Evolutionary conservation across 345 rosid species (phyloP).

Genomic region (Brassica cretica): DNA sequence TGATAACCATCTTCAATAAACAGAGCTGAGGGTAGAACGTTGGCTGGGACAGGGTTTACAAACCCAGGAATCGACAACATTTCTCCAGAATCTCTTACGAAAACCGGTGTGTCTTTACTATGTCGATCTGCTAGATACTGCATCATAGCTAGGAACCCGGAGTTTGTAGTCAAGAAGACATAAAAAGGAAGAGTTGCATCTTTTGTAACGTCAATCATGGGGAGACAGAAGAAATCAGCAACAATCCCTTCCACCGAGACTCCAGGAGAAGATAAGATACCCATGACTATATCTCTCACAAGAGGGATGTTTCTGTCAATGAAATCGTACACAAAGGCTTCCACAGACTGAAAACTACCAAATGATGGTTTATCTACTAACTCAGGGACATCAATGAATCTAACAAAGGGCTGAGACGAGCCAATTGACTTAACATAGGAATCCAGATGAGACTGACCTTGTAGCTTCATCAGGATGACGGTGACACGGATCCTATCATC

Average conservation of each 20-base stretch:
- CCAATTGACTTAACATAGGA: slow-evolving; percentile 32
- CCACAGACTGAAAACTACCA: slow-evolving; percentile 24
- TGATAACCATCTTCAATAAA: slow-evolving; percentile 46
- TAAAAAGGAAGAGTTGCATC: slow-evolving; percentile 51
- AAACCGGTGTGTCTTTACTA: slow-evolving; percentile 27
- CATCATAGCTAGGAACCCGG: slow-evolving; percentile 48
- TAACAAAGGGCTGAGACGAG: slow-evolving; percentile 30
- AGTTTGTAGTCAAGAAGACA: slow-evolving; percentile 47
- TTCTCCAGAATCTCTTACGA: slow-evolving; percentile 28
- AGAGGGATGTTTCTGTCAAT: slow-evolving; percentile 28
- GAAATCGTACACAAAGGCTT: slow-evolving; percentile 19
- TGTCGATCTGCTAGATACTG: slow-evolving; percentile 41
- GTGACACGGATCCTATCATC: slow-evolving; percentile 47
- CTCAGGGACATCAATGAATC: slow-evolving; percentile 36
- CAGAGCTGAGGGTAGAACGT: slow-evolving; percentile 44
- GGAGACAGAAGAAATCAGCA: slow-evolving; percentile 50
- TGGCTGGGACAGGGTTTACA: slow-evolving; percentile 43
- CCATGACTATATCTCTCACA: slow-evolving; percentile 30
- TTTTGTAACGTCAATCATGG: slow-evolving; percentile 46
- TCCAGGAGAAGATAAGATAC: slow-evolving; percentile 32
- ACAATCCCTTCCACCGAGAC: slow-evolving; percentile 42
- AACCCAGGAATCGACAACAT: slow-evolving; percentile 43
- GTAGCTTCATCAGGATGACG: slow-evolving; percentile 31
- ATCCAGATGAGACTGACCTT: slow-evolving; percentile 37
- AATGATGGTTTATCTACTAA: slow-evolving; percentile 24